Conservation (phyloP, 257 asterid genomes). For the Leonotis leonurus region DNA sequence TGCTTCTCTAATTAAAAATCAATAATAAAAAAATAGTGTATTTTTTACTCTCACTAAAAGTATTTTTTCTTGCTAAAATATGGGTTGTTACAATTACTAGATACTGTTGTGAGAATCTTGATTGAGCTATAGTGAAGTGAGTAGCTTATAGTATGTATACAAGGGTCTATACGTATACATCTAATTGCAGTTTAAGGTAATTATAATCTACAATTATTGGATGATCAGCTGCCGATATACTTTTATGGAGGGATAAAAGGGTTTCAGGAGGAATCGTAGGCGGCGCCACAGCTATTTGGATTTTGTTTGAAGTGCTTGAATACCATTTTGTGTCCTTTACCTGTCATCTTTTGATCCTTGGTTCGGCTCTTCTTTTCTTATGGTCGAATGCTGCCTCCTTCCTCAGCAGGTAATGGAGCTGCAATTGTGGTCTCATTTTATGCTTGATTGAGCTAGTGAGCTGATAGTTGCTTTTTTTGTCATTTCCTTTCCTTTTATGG, state of each 20-base stretch:
- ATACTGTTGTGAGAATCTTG: not conserved
- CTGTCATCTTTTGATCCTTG: conserved; percentile 51
- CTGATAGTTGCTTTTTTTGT: too few relatives aligned
- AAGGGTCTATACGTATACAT: too few relatives aligned
- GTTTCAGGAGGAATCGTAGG: conserved; percentile 53
- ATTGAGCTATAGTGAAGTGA: not conserved
- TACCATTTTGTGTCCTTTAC: conserved; percentile 49
- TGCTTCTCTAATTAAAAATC: too few relatives aligned
- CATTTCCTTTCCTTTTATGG: not conserved
- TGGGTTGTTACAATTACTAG: not conserved
- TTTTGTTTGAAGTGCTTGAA: conserved; percentile 63
- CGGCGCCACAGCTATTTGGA: conserved; percentile 65
- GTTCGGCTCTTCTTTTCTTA: conserved; percentile 41
- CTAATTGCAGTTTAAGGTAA: not conserved
- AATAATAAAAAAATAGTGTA: too few relatives aligned
- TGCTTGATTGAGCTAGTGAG: not conserved
- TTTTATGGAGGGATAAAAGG: conserved; percentile 74
- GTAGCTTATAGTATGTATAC: too few relatives aligned
- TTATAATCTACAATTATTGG: not conserved
- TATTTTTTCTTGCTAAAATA: too few relatives aligned
- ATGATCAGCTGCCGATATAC: conserved; percentile 63
- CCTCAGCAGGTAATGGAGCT: conserved; percentile 57
- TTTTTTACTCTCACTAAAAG: too few relatives aligned
- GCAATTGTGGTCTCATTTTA: not conserved
- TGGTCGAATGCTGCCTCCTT: conserved; percentile 62